Evolutionary conservation across 495 filamentous ascomycete genomes (phyloP).

Genomic region (Tuber indicum): DNA sequence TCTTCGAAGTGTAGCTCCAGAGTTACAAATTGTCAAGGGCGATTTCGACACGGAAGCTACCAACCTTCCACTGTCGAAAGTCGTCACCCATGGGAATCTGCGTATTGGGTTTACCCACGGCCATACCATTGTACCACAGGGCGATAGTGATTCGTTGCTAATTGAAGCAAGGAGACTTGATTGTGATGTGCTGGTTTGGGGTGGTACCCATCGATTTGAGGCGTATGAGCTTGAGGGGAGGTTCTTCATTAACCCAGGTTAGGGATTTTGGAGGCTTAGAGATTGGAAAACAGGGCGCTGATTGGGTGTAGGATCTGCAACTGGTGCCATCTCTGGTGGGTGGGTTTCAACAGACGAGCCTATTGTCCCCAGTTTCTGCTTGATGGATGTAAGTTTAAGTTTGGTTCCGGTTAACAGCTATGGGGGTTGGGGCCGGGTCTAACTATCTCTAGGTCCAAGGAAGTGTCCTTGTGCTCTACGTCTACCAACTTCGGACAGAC

Average conservation of each 20-base stretch:
- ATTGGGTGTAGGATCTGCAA: slow-evolving; percentile 27
- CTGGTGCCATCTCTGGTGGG: slow-evolving; percentile 45
- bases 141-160: slow-evolving; percentile 81
- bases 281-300: not conserved
- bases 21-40: slow-evolving; percentile 91
- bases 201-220: slow-evolving; percentile 94
- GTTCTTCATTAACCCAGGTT: slow-evolving; percentile 96
- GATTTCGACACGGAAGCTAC: slow-evolving; percentile 90
- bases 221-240: slow-evolving; percentile 98
- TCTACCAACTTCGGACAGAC: slow-evolving; percentile 91
- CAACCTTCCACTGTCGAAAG: slow-evolving; percentile 82
- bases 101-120: slow-evolving; percentile 96
- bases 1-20: slow-evolving; percentile 81
- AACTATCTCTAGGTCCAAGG: slow-evolving; percentile 70
- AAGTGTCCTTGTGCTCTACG: slow-evolving; percentile 91
- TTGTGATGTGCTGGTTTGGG: slow-evolving; percentile 94
- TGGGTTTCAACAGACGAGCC: slow-evolving; percentile 70
- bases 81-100: slow-evolving; percentile 86
- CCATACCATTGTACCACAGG: slow-evolving; percentile 85
- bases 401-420: not conserved
- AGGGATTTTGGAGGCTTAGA: slow-evolving; percentile 62
- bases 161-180: slow-evolving; percentile 94
- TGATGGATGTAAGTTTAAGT: slow-evolving; percentile 93
- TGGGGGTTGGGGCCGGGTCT: slow-evolving; percentile 12
- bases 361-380: slow-evolving; percentile 86